Percentiles rank a stretch among this genome's conserved stretches.
Evolutionary conservation across 1,284 basidiomycete species (phyloP).

Genomic region (Hemileia vastatrix): DNA sequence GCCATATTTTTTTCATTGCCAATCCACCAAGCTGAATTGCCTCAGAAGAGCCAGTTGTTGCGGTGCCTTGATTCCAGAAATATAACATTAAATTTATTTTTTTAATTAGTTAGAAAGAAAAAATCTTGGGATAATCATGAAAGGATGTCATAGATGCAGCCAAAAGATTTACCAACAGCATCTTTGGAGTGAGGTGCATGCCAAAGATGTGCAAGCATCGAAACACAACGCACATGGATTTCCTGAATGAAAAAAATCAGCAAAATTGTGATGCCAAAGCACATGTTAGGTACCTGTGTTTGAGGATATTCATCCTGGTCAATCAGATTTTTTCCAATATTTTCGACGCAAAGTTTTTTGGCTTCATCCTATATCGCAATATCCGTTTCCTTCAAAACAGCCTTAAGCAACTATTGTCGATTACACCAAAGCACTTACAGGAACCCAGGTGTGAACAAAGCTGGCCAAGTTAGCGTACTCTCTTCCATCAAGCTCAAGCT

Average conservation of each 20-base stretch:
- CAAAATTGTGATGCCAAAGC: not conserved
- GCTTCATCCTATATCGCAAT: conserved; percentile 47
- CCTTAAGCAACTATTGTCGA: not conserved
- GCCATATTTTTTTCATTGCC: conserved; percentile 91
- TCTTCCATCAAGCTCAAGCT: conserved; percentile 68
- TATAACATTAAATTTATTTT: conserved; percentile 25
- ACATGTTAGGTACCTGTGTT: conserved; percentile 6
- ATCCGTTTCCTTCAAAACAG: not conserved
- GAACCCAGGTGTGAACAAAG: conserved; percentile 53
- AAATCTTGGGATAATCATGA: not conserved
- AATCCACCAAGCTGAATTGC: conserved; percentile 76
- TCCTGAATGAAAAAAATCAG: conserved; percentile 14
- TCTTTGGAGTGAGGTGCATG: conserved; percentile 64
- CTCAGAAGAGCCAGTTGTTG: conserved; percentile 82
- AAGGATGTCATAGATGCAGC: not conserved
- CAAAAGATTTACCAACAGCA: conserved; percentile 55
- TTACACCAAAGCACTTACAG: conserved; percentile 34
- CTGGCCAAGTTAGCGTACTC: conserved; percentile 68
- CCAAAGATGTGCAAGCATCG: conserved; percentile 86
- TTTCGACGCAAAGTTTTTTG: conserved; percentile 66
- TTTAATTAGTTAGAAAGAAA: not conserved
- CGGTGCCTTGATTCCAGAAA: too few species aligned
- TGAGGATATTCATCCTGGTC: conserved; percentile 50
- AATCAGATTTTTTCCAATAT: conserved; percentile 64
- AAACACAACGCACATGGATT: conserved; percentile 50